phyloP scores from a whole-genome alignment of 768 basidiomycete species.

The Rhodocollybia butyracea region DNA sequence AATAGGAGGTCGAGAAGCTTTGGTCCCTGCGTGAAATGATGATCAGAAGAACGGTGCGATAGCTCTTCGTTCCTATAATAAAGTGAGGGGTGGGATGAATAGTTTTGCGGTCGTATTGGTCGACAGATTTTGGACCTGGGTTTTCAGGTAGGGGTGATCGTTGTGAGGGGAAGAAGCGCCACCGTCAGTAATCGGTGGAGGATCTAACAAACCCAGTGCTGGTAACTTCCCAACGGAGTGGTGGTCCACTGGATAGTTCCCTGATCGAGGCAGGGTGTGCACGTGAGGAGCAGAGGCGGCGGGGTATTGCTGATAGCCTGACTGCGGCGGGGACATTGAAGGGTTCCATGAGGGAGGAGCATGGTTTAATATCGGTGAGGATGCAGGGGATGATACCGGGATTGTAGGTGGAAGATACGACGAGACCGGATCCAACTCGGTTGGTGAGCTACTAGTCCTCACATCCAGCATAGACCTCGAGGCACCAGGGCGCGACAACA shows the following conservation, averaged over 20 bases:
- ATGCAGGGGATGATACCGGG: neutral
- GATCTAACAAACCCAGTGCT: no score
- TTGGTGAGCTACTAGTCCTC: neutral
- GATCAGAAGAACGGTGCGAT: neutral
- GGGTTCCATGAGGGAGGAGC: neutral
- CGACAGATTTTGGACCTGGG: neutral
- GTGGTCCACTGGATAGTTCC: neutral
- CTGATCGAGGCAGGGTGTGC: neutral
- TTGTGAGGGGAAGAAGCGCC: neutral
- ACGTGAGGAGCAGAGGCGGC: neutral
- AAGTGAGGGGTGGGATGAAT: neutral
- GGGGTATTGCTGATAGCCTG: neutral
- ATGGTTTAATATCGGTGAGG: neutral
- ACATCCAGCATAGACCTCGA: neutral
- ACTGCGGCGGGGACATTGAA: neutral
- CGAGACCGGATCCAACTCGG: neutral
- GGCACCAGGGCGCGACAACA: neutral
- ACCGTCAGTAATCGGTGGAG: no score
- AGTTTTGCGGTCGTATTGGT: neutral
- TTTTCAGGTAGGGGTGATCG: neutral
- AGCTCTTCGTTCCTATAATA: constrained; percentile 3
- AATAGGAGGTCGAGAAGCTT: neutral
- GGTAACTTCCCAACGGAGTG: no score
- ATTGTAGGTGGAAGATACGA: neutral
- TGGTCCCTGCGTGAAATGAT: neutral